phyloP scores from a whole-genome alignment of 768 basidiomycete species.

The Boletus tylopilopsis region DNA sequence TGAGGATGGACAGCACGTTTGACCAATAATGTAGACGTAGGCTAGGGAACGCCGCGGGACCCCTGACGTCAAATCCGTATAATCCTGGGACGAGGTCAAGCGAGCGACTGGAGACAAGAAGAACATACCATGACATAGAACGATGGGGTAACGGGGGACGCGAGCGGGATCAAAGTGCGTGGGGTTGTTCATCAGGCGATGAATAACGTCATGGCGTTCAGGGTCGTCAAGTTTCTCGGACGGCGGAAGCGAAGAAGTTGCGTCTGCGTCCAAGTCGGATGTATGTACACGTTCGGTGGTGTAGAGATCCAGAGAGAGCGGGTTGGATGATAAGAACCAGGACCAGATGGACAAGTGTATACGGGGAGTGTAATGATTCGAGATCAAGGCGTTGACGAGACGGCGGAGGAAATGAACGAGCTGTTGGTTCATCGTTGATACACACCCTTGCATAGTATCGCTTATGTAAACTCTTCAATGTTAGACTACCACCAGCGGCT shows the following conservation, averaged over 20 bases:
- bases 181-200: slow-evolving; percentile 72
- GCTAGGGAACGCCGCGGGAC: slow-evolving; percentile 76
- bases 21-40: slow-evolving; percentile 94
- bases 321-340: slow-evolving; percentile 11
- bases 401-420: slow-evolving; percentile 60
- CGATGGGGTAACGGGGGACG: slow-evolving; percentile 83
- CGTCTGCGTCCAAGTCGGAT: not conserved
- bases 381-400: slow-evolving; percentile 67
- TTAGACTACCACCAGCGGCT: too few relatives aligned
- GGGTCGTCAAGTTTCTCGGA: not conserved
- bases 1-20: slow-evolving; percentile 76
- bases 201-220: slow-evolving; percentile 39
- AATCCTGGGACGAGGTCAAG: slow-evolving; percentile 50
- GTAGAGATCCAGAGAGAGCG: not conserved
- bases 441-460: too few relatives aligned
- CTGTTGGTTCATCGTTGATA: slow-evolving; percentile 35
- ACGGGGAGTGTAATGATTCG: slow-evolving; percentile 40
- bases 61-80: slow-evolving; percentile 92
- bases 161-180: slow-evolving; percentile 74
- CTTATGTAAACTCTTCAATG: slow-evolving; percentile 10
- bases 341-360: slow-evolving; percentile 4
- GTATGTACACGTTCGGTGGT: not conserved
- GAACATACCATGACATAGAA: slow-evolving; percentile 85
- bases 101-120: not conserved
- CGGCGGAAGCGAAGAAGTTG: slow-evolving; percentile 4